These are phyloP conservation scores for Macrophomina pseudophaseolina DNA, from an alignment of 2,329 filamentous ascomycete species.

Conservation along the genomic window DNA sequence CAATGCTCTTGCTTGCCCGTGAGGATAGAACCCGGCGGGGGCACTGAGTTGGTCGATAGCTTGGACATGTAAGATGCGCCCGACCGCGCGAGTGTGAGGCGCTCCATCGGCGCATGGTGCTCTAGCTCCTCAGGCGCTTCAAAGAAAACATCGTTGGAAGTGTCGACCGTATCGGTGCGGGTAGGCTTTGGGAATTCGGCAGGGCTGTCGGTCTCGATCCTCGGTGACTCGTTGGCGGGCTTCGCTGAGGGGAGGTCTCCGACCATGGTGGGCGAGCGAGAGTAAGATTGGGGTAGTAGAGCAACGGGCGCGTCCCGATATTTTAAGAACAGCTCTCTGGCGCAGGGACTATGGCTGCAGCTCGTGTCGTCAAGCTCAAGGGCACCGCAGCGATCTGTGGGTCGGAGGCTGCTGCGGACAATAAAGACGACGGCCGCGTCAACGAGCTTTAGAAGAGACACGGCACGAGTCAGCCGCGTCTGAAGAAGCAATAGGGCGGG, in stretches of 20 bases:
- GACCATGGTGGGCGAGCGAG: neutral
- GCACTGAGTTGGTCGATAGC: constrained; percentile 51
- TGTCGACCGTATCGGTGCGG: constrained; percentile 20
- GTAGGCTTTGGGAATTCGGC: neutral
- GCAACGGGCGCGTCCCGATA: constrained; percentile 12
- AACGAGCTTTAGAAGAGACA: constrained; percentile 7
- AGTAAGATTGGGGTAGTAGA: neutral
- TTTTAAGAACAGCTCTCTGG: constrained; percentile 16
- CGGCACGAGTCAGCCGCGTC: constrained; percentile 15
- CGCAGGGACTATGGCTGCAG: constrained; percentile 22
- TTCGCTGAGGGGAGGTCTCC: neutral
- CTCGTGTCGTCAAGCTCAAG: constrained; percentile 17
- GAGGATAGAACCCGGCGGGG: constrained; percentile 66
- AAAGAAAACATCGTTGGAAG: constrained; percentile 22
- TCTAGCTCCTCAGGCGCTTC: constrained; percentile 20
- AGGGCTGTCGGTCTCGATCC: constrained; percentile 10
- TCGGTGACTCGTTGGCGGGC: constrained; percentile 18
- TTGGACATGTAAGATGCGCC: constrained; percentile 31
- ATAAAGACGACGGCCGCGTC: constrained; percentile 10
- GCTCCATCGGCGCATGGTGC: neutral
- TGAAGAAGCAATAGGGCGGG: neutral
- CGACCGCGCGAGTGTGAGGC: constrained; percentile 21
- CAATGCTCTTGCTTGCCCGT: constrained; percentile 99
- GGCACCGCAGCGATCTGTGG: constrained; percentile 22
- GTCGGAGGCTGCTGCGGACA: constrained; percentile 13